Conservation (phyloP, 2,329 filamentous ascomycete species). For the Stagonosporopsis chrysanthemi region DNA sequence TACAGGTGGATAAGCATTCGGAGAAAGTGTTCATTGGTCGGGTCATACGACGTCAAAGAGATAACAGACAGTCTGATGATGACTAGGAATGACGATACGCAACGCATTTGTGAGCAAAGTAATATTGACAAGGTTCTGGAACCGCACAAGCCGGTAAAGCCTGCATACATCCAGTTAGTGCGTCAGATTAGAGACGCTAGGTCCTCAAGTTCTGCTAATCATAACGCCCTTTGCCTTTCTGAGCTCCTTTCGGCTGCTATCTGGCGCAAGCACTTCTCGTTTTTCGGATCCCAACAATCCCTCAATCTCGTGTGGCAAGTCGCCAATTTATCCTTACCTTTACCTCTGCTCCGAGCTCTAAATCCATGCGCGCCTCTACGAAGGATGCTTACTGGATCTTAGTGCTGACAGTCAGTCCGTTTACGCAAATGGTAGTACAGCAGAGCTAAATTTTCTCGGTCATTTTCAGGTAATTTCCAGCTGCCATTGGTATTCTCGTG, state of each 20-base stretch:
- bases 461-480: not conserved
- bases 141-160: slow-evolving; percentile 22
- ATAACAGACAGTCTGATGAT: slow-evolving; percentile 4
- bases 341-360: slow-evolving; percentile 3
- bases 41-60: not conserved
- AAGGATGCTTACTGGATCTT: not conserved
- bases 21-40: not conserved
- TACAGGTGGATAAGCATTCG: not conserved
- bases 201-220: slow-evolving; percentile 40
- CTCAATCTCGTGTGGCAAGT: slow-evolving; percentile 16
- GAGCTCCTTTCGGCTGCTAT: slow-evolving; percentile 18
- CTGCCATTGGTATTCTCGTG: not conserved
- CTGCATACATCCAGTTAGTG: slow-evolving; percentile 41
- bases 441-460: not conserved
- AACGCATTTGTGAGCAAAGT: slow-evolving; percentile 13
- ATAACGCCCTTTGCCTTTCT: slow-evolving; percentile 27
- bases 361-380: slow-evolving; percentile 5
- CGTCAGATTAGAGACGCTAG: slow-evolving; percentile 21
- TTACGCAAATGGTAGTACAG: slow-evolving; percentile 5
- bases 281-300: slow-evolving; percentile 18
- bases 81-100: slow-evolving; percentile 13
- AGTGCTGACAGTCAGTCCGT: not conserved
- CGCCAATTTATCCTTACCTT: slow-evolving; percentile 7
- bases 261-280: slow-evolving; percentile 18
- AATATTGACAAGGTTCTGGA: slow-evolving; percentile 24